Evolutionary conservation across 192 early-diverging fungal genomes (phyloP), one percentile per base, ranked within the genome.

Genomic region (Entomortierella parvispora): DNA sequence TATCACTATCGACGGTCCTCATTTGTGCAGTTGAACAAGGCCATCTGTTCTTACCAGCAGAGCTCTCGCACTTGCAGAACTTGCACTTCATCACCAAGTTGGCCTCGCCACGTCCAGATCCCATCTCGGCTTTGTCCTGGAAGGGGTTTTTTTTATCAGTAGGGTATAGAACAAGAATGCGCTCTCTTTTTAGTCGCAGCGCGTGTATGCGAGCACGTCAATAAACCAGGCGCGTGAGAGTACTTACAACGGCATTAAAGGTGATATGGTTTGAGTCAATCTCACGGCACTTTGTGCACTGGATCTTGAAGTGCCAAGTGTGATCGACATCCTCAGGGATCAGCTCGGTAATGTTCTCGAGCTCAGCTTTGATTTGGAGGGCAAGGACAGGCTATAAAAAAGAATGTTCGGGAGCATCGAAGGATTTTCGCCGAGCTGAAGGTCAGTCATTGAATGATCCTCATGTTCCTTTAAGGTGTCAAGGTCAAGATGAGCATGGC

Each of bases 61-160:
- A 90, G 51, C 83, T 80, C 68, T 92, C 91, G 47, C 90, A 88
- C 67, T 90, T 92, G 82, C 93, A 96, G 67, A 93, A 94, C 84
- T 96, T 94, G 89, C 95, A 98, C 43, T 80, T 77, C 92, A 98
- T 96, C 33, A 93, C 90, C 43, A 97, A 72, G 75, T 96, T 96
- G 37, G 95, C 94, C 15, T 85, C 83, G 31, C 94, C 94, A 65
- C 93, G 84, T 58, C 88, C 90, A 50, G 92, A 91, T 31, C 87
- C 78, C 58, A 92, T 86, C 31, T 91, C 84, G 20, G 71, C 83
- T 23, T 79, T 69, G 18, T 92, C 90, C 85, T 88, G n/a, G n/a
- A n/a, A n/a, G 65, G 44, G 17, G 25, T 14, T 46, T 4, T 47
- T 20, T 47, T 18, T 17, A 50, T 45, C 22, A 48, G 26, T 9